These are phyloP conservation scores for Bromus sterilis DNA, from an alignment of 176 grass and related monocot genomes.

Conservation along the genomic window DNA sequence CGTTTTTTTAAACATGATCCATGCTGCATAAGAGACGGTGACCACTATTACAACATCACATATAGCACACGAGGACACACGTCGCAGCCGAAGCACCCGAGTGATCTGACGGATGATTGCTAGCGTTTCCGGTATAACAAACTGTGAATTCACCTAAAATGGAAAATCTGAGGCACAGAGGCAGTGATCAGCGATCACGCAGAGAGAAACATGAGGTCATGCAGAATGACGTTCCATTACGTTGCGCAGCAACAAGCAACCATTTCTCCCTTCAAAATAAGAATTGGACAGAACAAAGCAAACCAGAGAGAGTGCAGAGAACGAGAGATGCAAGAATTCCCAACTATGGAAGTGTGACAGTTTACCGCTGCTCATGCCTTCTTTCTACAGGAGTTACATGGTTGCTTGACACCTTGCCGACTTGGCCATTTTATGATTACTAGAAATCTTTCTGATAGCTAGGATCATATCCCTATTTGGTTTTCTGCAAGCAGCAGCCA, in stretches of 20 bases:
- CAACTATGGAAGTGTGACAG: neutral
- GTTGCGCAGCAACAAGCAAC: neutral
- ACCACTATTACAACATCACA: too few species aligned
- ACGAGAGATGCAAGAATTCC: neutral
- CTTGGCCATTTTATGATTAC: neutral
- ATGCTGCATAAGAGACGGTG: too few species aligned
- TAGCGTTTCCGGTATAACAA: too few species aligned
- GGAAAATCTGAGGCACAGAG: neutral
- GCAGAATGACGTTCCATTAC: neutral
- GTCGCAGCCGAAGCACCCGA: too few species aligned
- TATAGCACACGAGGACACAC: too few species aligned
- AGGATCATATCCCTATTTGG: neutral
- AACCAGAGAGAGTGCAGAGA: too few species aligned
- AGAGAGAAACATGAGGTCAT: neutral
- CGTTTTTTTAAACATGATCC: too few species aligned
- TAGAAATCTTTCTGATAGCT: neutral
- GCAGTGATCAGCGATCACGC: neutral
- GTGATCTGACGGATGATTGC: too few species aligned
- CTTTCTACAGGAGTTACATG: neutral
- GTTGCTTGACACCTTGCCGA: neutral
- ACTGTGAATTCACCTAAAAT: neutral
- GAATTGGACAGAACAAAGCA: too few species aligned
- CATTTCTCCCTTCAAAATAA: too few species aligned
- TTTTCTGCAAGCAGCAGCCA: neutral
- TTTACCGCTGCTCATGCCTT: neutral